Conservation (phyloP, 345 rosid genomes). For the Corchorus olitorius region DNA sequence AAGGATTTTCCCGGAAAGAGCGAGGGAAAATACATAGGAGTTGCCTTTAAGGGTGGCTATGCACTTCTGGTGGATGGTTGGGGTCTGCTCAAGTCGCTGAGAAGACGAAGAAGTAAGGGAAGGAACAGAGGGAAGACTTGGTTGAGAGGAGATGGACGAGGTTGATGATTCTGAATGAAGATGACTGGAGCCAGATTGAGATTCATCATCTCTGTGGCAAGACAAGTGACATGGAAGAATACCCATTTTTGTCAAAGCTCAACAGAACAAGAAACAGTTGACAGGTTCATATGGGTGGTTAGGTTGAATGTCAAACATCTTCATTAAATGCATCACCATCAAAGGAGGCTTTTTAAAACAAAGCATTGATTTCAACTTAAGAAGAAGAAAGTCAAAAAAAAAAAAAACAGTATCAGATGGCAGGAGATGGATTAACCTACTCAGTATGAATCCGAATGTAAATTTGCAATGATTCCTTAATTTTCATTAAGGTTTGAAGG, state of each 20-base stretch:
- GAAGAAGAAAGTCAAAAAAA: background rate
- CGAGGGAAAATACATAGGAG: constrained; percentile 56
- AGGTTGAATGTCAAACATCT: background rate
- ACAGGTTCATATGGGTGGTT: background rate
- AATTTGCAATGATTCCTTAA: background rate
- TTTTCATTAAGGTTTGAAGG: background rate
- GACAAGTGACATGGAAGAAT: constrained; percentile 40
- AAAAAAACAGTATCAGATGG: too few species aligned
- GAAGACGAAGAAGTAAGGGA: constrained; percentile 44
- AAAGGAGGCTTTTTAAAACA: background rate
- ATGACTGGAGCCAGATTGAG: constrained; percentile 17
- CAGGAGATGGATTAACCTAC: background rate
- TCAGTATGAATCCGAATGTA: background rate
- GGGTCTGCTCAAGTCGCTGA: background rate
- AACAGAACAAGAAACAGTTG: constrained; percentile 1
- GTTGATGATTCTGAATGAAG: constrained; percentile 42
- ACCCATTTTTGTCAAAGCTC: constrained; percentile 33
- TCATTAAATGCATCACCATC: background rate
- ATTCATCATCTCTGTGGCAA: constrained; percentile 14
- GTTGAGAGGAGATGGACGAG: constrained; percentile 53
- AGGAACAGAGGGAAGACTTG: constrained; percentile 53
- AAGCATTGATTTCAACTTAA: background rate
- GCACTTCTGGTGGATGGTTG: constrained; percentile 37
- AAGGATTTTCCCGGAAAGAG: constrained; percentile 43
- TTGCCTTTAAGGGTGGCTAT: constrained; percentile 49